Evolutionary conservation across 108 stramenopile genomes (phyloP).

Genomic region (Bacterosira constricta): DNA sequence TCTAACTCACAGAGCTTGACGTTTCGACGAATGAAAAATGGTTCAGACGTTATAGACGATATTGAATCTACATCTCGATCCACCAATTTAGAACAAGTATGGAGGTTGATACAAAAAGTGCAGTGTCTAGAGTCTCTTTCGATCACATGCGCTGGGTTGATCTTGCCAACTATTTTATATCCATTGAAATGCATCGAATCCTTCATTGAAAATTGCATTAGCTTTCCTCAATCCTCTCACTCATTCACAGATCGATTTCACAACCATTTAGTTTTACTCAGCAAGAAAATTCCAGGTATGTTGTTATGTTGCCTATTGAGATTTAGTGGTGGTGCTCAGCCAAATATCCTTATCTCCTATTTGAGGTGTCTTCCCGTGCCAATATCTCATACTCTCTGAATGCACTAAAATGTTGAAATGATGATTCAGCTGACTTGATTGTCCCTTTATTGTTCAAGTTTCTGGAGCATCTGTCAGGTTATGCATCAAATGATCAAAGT

Average conservation of each 20-base stretch:
- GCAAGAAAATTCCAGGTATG: conserved; percentile 5
- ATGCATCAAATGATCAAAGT: background rate
- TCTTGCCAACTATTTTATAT: conserved; percentile 18
- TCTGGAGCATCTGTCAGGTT: background rate
- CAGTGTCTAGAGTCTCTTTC: background rate
- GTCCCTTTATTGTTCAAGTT: conserved; percentile 5
- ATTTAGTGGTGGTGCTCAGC: too few species aligned
- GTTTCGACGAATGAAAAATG: background rate
- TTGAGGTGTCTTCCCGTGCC: too few species aligned
- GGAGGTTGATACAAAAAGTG: conserved; percentile 6
- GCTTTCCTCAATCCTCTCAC: background rate
- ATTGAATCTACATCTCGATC: conserved; percentile 8
- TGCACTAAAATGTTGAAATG: too few species aligned
- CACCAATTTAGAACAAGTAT: conserved; percentile 13
- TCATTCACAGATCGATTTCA: conserved; percentile 27
- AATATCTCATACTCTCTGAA: too few species aligned
- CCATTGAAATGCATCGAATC: conserved; percentile 1
- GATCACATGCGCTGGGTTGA: background rate
- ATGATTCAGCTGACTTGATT: conserved; percentile 2
- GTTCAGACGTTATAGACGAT: background rate
- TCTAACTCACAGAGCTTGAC: conserved; percentile 9
- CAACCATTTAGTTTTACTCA: conserved; percentile 1
- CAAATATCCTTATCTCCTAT: too few species aligned
- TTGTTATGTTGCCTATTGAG: too few species aligned
- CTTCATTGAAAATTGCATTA: conserved; percentile 23